Base-by-base conservation (phyloP, 1,284 basidiomycete species). In the Amylostereum chailletii region DNA sequence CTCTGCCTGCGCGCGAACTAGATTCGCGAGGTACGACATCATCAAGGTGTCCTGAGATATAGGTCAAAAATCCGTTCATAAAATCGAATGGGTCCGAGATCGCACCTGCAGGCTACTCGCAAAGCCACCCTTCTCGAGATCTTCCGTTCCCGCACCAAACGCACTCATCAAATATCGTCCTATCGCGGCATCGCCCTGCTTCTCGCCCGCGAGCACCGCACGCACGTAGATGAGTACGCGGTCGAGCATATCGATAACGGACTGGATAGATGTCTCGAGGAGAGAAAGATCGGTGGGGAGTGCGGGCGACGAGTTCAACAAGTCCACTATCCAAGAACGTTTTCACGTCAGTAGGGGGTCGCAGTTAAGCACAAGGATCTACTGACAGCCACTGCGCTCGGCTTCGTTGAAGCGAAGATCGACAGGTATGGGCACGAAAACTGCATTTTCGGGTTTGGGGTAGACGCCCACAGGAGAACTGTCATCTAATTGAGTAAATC, bases 141-240 rank as follows among this genome's bases (percentile, higher is more conserved):
- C 78, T 53, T 83, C 73, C 42, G 79, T 71, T 59, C 74, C 75
- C 38, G 78, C 67, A 50, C 89, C 87, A 41, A 96, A 79, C 4
- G 93, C 92, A 60, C 95, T 90, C 76, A 97, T 87, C 48, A 99
- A 75, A 65, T 94, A 95, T 51, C 92, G 77, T 11, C 95, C 95
- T 36, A 99, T 79, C 9, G 90, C 86, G 46, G 87, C 77, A 69
- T 98, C 90, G 27, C 93, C 91, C 56, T 87, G 72, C 42, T 77
- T 75, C 58, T 91, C 79, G 30, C 93, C 94, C 0, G 81, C 70
- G 46, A 93, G 69, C 42, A 97, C 93, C 9, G 77, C 78, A 43
- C 84, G 82, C 6, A 99, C 95, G 65, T 99, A 98, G 9, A 77
- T 69, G 40, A 94, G 75, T 1, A 94, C 90, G 33, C 86, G 81